These are phyloP conservation scores for Fusarium secorum DNA, from an alignment of 2,329 filamentous ascomycete genomes.

Conservation along the genomic window DNA sequence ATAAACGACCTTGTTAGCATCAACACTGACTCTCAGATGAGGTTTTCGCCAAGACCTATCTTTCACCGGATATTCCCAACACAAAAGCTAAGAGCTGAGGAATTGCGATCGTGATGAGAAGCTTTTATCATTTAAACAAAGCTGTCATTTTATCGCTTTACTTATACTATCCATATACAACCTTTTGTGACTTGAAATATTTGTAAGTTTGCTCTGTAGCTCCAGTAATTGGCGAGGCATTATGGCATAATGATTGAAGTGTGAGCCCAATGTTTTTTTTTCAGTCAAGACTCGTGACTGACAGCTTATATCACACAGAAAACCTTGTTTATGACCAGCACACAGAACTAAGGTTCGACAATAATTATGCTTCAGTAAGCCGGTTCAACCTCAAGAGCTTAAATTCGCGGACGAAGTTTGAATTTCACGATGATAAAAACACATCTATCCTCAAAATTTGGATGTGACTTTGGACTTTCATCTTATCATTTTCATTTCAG, in stretches of 20 bases:
- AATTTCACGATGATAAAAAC: neutral
- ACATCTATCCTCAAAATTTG: too few relatives aligned
- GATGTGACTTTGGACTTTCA: rapidly evolving
- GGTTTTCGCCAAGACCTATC: neutral
- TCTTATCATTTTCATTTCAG: neutral
- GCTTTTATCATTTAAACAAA: neutral
- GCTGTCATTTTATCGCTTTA: neutral
- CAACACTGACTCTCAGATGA: neutral
- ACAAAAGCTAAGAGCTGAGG: neutral
- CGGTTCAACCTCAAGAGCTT: neutral
- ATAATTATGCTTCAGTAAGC: neutral
- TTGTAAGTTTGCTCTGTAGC: neutral
- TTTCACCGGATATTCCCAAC: too few relatives aligned
- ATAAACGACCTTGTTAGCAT: too few relatives aligned
- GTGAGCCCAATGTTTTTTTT: too few relatives aligned
- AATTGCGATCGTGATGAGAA: neutral
- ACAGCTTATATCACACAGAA: neutral
- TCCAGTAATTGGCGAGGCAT: neutral
- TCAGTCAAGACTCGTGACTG: neutral
- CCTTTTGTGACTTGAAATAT: rapidly evolving
- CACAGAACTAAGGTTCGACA: neutral
- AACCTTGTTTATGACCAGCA: neutral
- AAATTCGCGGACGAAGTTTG: neutral
- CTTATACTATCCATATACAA: rapidly evolving
- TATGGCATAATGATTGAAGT: neutral